Conservation (phyloP, 1,284 basidiomycete genomes). For the Melampsora americana region DNA sequence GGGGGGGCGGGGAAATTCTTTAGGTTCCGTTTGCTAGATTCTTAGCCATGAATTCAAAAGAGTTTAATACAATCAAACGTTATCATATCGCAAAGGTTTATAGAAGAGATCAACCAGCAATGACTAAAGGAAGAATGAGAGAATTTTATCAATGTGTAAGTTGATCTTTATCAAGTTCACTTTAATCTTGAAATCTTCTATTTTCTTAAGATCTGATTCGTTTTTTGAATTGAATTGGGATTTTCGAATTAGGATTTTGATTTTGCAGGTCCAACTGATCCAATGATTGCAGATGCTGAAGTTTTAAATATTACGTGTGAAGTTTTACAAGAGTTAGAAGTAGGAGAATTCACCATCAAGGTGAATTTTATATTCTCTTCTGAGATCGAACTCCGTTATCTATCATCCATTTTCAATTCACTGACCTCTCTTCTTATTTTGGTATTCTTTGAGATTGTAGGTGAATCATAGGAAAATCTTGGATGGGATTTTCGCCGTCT, state of each 20-base stretch:
- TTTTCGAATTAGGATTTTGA: constrained; percentile 75
- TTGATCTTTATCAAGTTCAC: too few relatives aligned
- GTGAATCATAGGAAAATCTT: constrained; percentile 95
- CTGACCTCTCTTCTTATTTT: constrained; percentile 20
- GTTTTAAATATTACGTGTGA: constrained; percentile 79
- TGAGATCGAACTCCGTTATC: not conserved
- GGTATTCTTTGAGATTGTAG: constrained; percentile 57
- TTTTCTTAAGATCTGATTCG: too few relatives aligned
- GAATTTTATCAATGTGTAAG: constrained; percentile 96
- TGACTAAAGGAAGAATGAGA: constrained; percentile 96
- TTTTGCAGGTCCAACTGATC: constrained; percentile 79
- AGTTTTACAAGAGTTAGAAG: constrained; percentile 74
- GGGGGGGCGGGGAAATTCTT: too few relatives aligned
- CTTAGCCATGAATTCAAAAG: constrained; percentile 85
- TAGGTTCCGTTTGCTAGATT: constrained; percentile 86
- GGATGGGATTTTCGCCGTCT: constrained; percentile 94
- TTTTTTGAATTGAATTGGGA: too few relatives aligned
- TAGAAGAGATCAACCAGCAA: constrained; percentile 90
- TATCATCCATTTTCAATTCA: not conserved
- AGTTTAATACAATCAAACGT: constrained; percentile 68
- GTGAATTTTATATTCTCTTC: constrained; percentile 58
- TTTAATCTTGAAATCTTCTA: too few relatives aligned
- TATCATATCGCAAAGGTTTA: constrained; percentile 99
- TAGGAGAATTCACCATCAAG: constrained; percentile 93
- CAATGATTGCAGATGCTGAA: constrained; percentile 97